These are phyloP conservation scores for Epicoccum sorghinum DNA, from an alignment of 2,329 filamentous ascomycete genomes.

Conservation along the genomic window DNA sequence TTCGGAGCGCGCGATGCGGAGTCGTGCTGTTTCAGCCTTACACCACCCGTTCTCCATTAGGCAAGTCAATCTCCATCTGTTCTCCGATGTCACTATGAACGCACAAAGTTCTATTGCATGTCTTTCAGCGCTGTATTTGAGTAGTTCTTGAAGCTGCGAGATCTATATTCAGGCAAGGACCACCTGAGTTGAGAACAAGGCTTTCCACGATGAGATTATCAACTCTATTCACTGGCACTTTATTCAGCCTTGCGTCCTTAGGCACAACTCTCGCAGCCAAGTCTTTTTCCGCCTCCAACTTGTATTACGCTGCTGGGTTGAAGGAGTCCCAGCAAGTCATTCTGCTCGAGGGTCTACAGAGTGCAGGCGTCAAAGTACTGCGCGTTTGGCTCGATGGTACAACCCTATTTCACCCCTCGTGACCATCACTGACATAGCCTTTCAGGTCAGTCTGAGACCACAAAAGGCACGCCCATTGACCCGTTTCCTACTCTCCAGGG, in stretches of 20 bases:
- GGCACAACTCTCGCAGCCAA: constrained; percentile 5
- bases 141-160: no score
- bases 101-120: neutral
- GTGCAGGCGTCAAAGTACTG: constrained; percentile 14
- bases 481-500: constrained; percentile 6
- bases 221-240: neutral
- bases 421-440: neutral
- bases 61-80: constrained; percentile 7
- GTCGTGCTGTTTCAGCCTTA: constrained; percentile 14
- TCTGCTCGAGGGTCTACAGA: constrained; percentile 8
- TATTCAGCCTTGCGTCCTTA: constrained; percentile 6
- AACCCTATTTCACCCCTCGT: neutral
- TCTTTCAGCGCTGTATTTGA: no score
- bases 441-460: constrained; percentile 11
- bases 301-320: constrained; percentile 14
- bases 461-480: constrained; percentile 17
- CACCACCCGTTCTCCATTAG: constrained; percentile 4
- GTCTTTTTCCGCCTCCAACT: constrained; percentile 13
- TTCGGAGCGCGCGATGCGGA: constrained; percentile 18
- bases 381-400: constrained; percentile 16
- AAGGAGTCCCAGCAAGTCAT: constrained; percentile 6
- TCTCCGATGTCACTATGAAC: neutral
- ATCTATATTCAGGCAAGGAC: no score
- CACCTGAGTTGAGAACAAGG: neutral
- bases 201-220: constrained; percentile 5